Evolutionary conservation across 2,329 filamentous ascomycete genomes (phyloP).

Genomic region (Didymella pomorum): DNA sequence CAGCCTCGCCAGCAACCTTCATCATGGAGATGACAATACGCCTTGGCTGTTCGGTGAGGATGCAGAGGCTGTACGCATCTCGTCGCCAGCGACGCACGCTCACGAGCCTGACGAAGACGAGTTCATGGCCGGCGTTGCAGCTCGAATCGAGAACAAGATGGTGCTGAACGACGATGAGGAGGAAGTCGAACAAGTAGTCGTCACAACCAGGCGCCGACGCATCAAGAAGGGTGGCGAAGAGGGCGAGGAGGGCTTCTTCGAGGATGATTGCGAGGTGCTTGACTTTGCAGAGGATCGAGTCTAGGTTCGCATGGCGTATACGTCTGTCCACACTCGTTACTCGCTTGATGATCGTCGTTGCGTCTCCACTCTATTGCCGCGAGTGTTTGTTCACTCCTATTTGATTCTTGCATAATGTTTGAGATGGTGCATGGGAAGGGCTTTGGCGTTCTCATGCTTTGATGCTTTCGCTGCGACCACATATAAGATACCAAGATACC

Average conservation of each 20-base stretch:
- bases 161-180: conserved; percentile 62
- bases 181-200: conserved; percentile 78
- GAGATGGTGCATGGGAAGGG: background rate
- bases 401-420: background rate
- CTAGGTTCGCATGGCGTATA: conserved; percentile 21
- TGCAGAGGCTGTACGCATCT: conserved; percentile 58
- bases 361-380: background rate
- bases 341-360: background rate
- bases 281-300: conserved; percentile 76
- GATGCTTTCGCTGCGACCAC: background rate
- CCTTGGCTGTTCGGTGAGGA: conserved; percentile 64
- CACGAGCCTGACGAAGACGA: conserved; percentile 50
- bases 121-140: conserved; percentile 62
- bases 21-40: conserved; percentile 45
- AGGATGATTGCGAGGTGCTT: conserved; percentile 90
- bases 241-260: conserved; percentile 78
- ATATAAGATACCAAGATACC: conserved; percentile 13
- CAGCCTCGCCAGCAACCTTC: conserved; percentile 39
- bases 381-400: background rate
- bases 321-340: background rate
- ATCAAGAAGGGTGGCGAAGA: conserved; percentile 62
- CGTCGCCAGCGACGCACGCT: conserved; percentile 44
- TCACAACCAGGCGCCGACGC: conserved; percentile 76
- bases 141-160: conserved; percentile 50
- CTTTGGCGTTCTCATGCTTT: conserved; percentile 2